Evolutionary conservation across 257 asterid genomes (phyloP), one percentile per base, ranked within the genome.

Genomic region (Fraxinus excelsior): DNA sequence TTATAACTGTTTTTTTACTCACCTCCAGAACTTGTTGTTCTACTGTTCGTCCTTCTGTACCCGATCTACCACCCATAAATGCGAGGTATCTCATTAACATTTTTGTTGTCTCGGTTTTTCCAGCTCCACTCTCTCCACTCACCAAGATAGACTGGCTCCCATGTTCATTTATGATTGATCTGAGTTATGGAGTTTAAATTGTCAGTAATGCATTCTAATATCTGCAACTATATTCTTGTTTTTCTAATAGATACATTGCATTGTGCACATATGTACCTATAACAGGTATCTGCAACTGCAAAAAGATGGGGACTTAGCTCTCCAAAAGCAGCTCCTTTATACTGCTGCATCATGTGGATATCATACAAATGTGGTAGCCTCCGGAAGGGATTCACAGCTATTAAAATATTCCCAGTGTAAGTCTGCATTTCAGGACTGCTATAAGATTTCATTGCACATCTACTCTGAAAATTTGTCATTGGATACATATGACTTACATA

Each of bases 91-190:
- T 89, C 99, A 95, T 95, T 10, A 95, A 81, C 99, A 92, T 89
- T 80, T 95, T 95, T 5, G 99, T 95, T 26, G 99, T 93, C 89
- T 95, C 99, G 0, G 98, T 93, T 86, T 95, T 95, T 14, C 97
- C 98, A 28, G 98, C 99, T 76, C 99, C 99, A 74, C 98, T 92
- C 84, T 95, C 99, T 80, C 99, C 99, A 78, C 98, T 95, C 68
- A 95, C 99, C 90, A 95, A 83, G 78, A 95, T 95, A 44, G 99
- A 93, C 77, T 95, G 97, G 91, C 96, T 95, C 70, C 93, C 96
- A 7, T 89, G 94, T 74, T 95, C 99, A 80, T 95, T 91, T 62
- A 86, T 85, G 84, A 94, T 90, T 70, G 98, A 80, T 90, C 99
- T 94, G 92, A 70, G 23, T 26, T 42, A 73, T 32, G 60, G 51